phyloP scores from a whole-genome alignment of 2,329 filamentous ascomycete genomes.

The Arthrocladium fulminans region DNA sequence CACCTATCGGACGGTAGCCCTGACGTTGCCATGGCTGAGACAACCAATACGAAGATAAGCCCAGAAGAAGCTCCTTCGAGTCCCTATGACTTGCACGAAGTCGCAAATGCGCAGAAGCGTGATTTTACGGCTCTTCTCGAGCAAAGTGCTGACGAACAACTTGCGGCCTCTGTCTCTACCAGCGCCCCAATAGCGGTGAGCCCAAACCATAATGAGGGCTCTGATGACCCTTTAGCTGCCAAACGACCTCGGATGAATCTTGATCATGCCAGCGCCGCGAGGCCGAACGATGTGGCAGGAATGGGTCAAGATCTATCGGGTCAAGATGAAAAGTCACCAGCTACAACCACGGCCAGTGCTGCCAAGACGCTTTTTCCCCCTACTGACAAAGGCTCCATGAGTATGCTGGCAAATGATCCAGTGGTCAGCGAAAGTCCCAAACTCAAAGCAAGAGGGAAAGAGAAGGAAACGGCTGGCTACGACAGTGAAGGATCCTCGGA shows the following conservation, averaged over 20 bases:
- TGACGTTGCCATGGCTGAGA: not conserved
- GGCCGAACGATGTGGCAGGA: not conserved
- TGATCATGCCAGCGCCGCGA: not conserved
- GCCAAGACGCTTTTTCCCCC: not conserved
- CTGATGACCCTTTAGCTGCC: not conserved
- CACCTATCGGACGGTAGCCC: too few species aligned
- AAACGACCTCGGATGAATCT: not conserved
- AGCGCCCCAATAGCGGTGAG: not conserved
- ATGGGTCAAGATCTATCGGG: not conserved
- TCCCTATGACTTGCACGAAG: not conserved
- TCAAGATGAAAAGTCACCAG: not conserved
- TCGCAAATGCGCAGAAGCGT: not conserved
- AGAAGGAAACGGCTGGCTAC: not conserved
- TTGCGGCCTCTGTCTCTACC: not conserved
- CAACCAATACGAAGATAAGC: not conserved
- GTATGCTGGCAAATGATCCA: not conserved
- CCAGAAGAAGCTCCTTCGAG: not conserved
- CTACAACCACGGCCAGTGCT: not conserved
- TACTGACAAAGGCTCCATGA: not conserved
- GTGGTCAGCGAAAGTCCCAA: not conserved
- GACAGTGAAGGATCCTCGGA: not conserved
- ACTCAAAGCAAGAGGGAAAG: not conserved
- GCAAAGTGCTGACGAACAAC: conserved; percentile 5
- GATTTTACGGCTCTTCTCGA: conserved; percentile 6
- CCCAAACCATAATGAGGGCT: not conserved